Evolutionary conservation across 2,329 filamentous ascomycete species (phyloP).

Genomic region (Verticillium nubilum): DNA sequence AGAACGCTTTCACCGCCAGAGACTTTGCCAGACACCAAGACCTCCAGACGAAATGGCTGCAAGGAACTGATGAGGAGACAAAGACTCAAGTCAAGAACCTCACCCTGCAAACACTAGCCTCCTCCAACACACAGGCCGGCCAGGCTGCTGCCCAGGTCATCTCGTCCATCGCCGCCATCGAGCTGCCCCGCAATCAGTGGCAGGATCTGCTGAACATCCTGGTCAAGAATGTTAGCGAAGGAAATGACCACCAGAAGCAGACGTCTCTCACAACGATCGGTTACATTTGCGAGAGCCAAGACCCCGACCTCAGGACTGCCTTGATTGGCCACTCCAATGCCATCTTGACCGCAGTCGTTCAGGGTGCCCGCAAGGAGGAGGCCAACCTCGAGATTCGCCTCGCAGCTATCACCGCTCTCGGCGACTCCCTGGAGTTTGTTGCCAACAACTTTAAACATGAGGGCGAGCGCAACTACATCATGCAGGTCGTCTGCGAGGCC

Average conservation of each 20-base stretch:
- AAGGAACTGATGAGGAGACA: conserved; percentile 72
- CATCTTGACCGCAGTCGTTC: conserved; percentile 94
- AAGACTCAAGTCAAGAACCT: conserved; percentile 86
- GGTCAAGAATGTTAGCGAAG: conserved; percentile 88
- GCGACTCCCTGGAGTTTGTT: conserved; percentile 96
- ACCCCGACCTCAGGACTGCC: conserved; percentile 75
- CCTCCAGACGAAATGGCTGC: conserved; percentile 89
- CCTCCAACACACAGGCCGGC: conserved; percentile 75
- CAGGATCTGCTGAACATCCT: conserved; percentile 81
- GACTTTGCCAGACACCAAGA: conserved; percentile 83
- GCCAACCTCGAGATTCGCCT: conserved; percentile 83
- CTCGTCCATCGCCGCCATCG: conserved; percentile 88
- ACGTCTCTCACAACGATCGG: conserved; percentile 93
- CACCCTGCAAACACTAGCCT: conserved; percentile 80
- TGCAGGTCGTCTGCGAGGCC: conserved; percentile 99
- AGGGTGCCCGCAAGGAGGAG: conserved; percentile 96
- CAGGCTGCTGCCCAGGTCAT: conserved; percentile 92
- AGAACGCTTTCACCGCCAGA: conserved; percentile 96
- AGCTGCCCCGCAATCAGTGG: conserved; percentile 92
- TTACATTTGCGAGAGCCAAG: conserved; percentile 96
- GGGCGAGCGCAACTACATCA: conserved; percentile 99
- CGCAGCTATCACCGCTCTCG: conserved; percentile 87
- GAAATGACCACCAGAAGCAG: conserved; percentile 85
- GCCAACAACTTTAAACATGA: conserved; percentile 98
- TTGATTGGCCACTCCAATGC: conserved; percentile 88